Conservation (phyloP, 176 grass and related monocot genomes). For the Saccharum officinarum region DNA sequence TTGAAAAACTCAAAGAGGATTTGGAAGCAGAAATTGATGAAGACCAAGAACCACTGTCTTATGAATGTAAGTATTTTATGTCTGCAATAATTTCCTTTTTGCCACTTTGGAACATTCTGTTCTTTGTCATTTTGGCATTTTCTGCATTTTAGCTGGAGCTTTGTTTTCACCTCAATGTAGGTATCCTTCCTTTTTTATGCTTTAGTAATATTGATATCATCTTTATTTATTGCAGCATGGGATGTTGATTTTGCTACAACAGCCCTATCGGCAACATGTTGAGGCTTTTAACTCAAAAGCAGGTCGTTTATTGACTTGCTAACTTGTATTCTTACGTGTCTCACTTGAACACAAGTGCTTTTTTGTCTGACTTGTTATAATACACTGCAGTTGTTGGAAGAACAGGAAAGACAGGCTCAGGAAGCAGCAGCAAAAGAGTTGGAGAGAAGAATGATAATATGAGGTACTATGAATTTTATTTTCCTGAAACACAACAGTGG, state of each 20-base stretch:
- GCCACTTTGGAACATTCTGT: not conserved
- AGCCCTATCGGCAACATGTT: conserved; percentile 93
- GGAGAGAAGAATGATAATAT: conserved; percentile 56
- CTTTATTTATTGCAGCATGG: conserved; percentile 72
- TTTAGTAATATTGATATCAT: conserved; percentile 20
- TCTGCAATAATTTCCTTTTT: not conserved
- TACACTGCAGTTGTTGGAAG: conserved; percentile 85
- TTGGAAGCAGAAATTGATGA: conserved; percentile 99
- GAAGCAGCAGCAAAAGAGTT: conserved; percentile 64
- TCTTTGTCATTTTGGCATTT: not conserved
- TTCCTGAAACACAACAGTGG: not conserved
- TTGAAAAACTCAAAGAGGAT: conserved; percentile 97
- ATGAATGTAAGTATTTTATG: conserved; percentile 73
- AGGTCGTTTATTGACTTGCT: conserved; percentile 61
- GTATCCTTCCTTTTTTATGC: not conserved
- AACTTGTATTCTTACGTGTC: conserved; percentile 8
- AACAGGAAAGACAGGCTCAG: conserved; percentile 78
- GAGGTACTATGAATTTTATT: conserved; percentile 53
- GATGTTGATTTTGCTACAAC: conserved; percentile 96
- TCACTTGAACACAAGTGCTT: conserved; percentile 13
- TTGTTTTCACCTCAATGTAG: not conserved
- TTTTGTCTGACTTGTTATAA: conserved; percentile 23
- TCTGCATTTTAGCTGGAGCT: conserved; percentile 2
- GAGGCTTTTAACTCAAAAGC: conserved; percentile 86
- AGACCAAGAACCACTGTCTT: conserved; percentile 94